Evolutionary conservation across 371 early-diverging fungal genomes (phyloP).

Genomic region (Cokeromyces recurvatus): DNA sequence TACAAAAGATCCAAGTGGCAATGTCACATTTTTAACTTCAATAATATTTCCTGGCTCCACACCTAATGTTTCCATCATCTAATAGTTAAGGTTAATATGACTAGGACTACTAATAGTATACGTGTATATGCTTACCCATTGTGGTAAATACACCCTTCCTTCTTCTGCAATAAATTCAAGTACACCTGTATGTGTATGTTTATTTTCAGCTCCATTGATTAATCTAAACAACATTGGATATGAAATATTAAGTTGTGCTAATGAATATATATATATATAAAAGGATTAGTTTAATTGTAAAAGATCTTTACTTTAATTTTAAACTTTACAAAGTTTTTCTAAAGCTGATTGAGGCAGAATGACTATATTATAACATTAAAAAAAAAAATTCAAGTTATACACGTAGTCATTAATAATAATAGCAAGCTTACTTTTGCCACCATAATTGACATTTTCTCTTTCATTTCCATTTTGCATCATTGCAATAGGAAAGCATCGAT

Average conservation of each 20-base stretch:
- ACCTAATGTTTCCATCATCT: conserved; percentile 93
- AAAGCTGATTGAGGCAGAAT: conserved; percentile 89
- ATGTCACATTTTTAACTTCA: conserved; percentile 71
- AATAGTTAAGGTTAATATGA: neutral
- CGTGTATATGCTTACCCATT: conserved; percentile 69
- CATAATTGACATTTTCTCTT: conserved; percentile 73
- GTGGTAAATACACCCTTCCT: conserved; percentile 93
- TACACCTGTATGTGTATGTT: conserved; percentile 93
- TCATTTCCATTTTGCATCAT: conserved; percentile 76
- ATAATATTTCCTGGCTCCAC: conserved; percentile 77
- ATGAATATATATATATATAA: too few species aligned
- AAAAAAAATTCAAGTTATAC: too few species aligned
- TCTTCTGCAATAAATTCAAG: conserved; percentile 99
- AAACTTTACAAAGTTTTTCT: conserved; percentile 69
- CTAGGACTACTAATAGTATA: too few species aligned
- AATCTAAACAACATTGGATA: conserved; percentile 94
- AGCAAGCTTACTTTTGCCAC: conserved; percentile 74
- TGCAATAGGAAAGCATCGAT: conserved; percentile 76
- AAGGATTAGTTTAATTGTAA: neutral
- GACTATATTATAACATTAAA: conserved; percentile 55
- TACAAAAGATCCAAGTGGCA: conserved; percentile 90
- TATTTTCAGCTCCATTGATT: conserved; percentile 45
- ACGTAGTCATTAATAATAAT: too few species aligned
- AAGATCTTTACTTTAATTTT: too few species aligned
- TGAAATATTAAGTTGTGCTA: conserved; percentile 80